phyloP scores from a whole-genome alignment of 2,329 filamentous ascomycete genomes.

The Diplodia sapinea region DNA sequence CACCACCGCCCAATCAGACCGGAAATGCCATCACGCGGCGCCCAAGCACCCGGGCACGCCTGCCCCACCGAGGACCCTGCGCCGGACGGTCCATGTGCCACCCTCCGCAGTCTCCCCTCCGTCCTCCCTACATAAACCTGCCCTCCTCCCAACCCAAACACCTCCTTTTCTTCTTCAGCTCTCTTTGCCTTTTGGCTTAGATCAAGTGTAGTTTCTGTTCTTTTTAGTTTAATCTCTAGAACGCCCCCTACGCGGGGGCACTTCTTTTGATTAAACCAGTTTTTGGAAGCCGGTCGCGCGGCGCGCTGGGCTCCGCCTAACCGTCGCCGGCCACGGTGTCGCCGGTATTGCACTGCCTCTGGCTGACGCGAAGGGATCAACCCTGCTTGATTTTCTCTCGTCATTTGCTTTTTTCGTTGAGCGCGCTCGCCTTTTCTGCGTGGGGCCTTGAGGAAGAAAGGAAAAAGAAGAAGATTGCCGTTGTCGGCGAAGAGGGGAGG shows the following conservation, averaged over 20 bases:
- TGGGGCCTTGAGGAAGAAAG: slow-evolving; percentile 11
- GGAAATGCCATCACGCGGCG: background rate
- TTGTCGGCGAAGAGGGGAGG: no score
- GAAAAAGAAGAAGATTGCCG: background rate
- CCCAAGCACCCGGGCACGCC: no score
- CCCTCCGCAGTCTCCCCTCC: no score
- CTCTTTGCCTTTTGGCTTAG: slow-evolving; percentile 27
- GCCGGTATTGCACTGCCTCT: slow-evolving; percentile 12
- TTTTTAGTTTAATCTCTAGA: slow-evolving; percentile 24
- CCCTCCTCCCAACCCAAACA: background rate
- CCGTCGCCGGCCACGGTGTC: slow-evolving; percentile 2
- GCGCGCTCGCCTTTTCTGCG: background rate
- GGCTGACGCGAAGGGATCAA: slow-evolving; percentile 2
- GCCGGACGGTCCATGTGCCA: no score
- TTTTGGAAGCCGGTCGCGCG: slow-evolving; percentile 3
- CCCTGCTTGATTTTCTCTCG: background rate
- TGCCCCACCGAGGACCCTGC: background rate
- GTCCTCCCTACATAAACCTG: no score
- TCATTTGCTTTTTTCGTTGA: background rate
- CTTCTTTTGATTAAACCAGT: slow-evolving; percentile 12
- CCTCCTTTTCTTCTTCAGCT: slow-evolving; percentile 7
- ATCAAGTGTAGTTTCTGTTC: slow-evolving; percentile 24
- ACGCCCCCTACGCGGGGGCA: slow-evolving; percentile 3
- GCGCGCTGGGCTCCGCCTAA: slow-evolving; percentile 8
- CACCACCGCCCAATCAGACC: background rate